These are phyloP conservation scores for Mycena metata DNA, from an alignment of 768 basidiomycete species.

Conservation along the genomic window DNA sequence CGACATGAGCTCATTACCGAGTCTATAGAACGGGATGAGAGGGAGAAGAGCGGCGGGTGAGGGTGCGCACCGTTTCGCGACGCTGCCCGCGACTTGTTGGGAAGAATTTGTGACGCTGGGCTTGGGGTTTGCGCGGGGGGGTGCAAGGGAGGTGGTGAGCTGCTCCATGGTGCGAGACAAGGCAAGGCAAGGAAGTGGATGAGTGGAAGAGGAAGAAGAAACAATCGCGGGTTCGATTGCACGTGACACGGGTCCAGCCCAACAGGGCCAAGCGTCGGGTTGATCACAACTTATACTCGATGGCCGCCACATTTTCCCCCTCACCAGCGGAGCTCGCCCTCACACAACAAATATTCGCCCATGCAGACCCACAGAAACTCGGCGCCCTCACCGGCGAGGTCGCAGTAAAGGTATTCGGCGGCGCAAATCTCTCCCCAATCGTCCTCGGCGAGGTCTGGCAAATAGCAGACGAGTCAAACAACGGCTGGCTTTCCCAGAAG, in stretches of 20 bases:
- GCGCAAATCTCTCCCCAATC: conserved; percentile 82
- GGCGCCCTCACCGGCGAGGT: conserved; percentile 92
- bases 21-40: conserved; percentile 53
- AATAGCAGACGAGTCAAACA: conserved; percentile 93
- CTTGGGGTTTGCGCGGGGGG: conserved; percentile 71
- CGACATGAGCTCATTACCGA: conserved; percentile 89
- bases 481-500: conserved; percentile 91
- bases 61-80: conserved; percentile 79
- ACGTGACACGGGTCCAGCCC: no score
- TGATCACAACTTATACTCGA: background rate
- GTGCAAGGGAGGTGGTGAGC: conserved; percentile 73
- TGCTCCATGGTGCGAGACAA: conserved; percentile 67
- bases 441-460: conserved; percentile 95
- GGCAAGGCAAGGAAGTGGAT: no score
- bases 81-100: conserved; percentile 77
- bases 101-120: conserved; percentile 64
- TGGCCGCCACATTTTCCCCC: conserved; percentile 52
- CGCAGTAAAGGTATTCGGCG: conserved; percentile 88
- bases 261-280: background rate
- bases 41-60: conserved; percentile 19
- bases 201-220: no score
- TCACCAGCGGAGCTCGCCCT: conserved; percentile 68
- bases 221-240: no score
- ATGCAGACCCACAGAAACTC: conserved; percentile 82
- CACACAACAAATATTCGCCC: conserved; percentile 78